Evolutionary conservation across 164 flowering plant genomes (phyloP).

Genomic region (Euptelea pleiosperma): DNA sequence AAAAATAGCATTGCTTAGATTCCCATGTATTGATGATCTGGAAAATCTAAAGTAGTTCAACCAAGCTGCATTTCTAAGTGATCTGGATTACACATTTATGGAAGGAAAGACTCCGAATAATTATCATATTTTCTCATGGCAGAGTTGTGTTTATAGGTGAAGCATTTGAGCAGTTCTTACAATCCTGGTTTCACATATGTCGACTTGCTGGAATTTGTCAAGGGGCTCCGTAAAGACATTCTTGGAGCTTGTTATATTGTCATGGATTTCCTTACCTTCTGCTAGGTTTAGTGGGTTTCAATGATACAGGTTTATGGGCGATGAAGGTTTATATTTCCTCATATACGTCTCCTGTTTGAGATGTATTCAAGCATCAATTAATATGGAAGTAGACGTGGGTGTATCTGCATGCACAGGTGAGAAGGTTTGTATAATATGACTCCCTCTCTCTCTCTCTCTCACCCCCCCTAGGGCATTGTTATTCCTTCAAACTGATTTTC

Average conservation of each 20-base stretch:
- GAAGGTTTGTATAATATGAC: neutral
- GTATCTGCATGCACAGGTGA: neutral
- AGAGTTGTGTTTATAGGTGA: neutral
- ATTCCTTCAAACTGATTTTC: neutral
- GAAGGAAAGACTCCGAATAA: neutral
- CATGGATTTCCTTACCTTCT: neutral
- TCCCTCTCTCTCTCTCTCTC: neutral
- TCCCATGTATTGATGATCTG: neutral
- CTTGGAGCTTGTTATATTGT: constrained; percentile 4
- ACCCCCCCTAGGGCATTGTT: neutral
- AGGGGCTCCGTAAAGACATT: neutral
- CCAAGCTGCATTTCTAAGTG: neutral
- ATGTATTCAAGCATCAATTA: neutral
- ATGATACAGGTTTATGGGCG: constrained; percentile 11
- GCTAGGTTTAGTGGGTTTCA: constrained; percentile 8
- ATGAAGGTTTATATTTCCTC: neutral
- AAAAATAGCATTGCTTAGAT: neutral
- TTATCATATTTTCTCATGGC: neutral
- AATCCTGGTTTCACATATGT: neutral
- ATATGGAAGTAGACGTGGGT: constrained; percentile 4
- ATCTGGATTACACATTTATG: neutral
- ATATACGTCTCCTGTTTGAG: constrained; percentile 2
- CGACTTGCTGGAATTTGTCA: neutral
- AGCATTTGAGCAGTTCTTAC: constrained; percentile 1
- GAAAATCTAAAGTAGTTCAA: no score